A percentile compares a stretch with the other conserved stretches of the same genome.
Evolutionary conservation across 2,329 filamentous ascomycete species (phyloP).

Genomic region (Ceratocystiopsis sp.): DNA sequence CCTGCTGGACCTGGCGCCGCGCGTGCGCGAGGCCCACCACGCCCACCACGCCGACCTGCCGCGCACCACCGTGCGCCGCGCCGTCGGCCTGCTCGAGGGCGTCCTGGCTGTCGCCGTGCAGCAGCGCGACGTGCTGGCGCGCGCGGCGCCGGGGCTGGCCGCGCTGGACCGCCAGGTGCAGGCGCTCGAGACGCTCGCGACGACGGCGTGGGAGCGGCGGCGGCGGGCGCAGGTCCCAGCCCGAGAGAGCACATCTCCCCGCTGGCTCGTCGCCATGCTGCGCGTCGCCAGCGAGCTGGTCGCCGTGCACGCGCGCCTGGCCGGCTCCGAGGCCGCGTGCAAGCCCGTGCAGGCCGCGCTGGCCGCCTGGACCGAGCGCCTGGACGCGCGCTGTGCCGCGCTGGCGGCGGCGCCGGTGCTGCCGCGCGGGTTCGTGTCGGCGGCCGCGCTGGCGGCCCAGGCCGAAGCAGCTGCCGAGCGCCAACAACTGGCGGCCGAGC

Average conservation of each 20-base stretch:
- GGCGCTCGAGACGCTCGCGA: constrained; percentile 2
- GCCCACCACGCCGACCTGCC: constrained; percentile 78
- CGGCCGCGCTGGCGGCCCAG: constrained; percentile 18
- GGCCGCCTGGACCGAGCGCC: constrained; percentile 25
- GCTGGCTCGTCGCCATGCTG: constrained; percentile 57
- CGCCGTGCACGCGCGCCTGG: constrained; percentile 49
- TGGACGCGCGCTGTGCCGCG: not conserved
- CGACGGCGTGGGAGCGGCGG: too few relatives aligned
- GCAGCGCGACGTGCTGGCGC: constrained; percentile 37
- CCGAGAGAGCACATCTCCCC: constrained; percentile 9
- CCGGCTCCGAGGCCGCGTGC: constrained; percentile 34
- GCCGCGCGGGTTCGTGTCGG: constrained; percentile 32
- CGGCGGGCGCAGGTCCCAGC: too few relatives aligned
- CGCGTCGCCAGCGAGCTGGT: constrained; percentile 44
- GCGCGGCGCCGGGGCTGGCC: not conserved
- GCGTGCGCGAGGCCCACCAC: constrained; percentile 46
- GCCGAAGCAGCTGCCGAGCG: constrained; percentile 21
- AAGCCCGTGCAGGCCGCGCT: constrained; percentile 27
- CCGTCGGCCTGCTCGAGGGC: constrained; percentile 74
- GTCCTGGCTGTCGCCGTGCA: constrained; percentile 49
- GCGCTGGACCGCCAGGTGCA: constrained; percentile 7
- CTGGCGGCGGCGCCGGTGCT: constrained; percentile 25
- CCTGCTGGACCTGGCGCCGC: constrained; percentile 54
- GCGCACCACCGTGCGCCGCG: constrained; percentile 59
- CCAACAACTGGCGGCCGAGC: constrained; percentile 18